Base-by-base conservation (phyloP, 2,329 filamentous ascomycete genomes). In the Drechslerella coelobrocha region DNA sequence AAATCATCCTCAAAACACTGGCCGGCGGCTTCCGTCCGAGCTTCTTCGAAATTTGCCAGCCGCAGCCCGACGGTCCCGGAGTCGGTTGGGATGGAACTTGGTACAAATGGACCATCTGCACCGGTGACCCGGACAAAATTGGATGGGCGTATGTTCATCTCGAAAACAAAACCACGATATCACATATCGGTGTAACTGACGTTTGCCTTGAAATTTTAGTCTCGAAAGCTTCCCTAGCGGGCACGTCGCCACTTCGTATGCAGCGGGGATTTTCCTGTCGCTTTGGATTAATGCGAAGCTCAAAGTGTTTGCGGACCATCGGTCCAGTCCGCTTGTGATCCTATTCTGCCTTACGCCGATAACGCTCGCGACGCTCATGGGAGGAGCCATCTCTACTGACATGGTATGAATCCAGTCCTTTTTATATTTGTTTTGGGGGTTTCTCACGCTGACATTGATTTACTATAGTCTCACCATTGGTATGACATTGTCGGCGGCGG, bases 171-270 rank as follows among this genome's bases (percentile, higher is more conserved):
- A 14, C 34, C 12, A n/a, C n/a, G n/a, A n/a, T 34, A 34, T 12
- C 29, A 17, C 6, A 17, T 3, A 7, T 4, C n/a, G 37, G 7
- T 56, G 8, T n/a, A 29, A 37, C 17, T 12, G 34, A 23, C 39
- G 19, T 14, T 48, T 26, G 12, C 24, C 39, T 27, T 45, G 5
- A 17, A 6, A 7, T 1, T 6, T 23, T 50, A 69, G 65, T 12
- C 57, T 62, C 2, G 65, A 69, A 34, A 69, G 65, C 37, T 69
- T 69, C 23, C 65, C 65, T 4, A 69, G 65, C 21, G 65, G 65
- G 7, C 65, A 69, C 21, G 65, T 69, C n/a, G 65, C 65, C 10
- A 69, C 65, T 26, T 61, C 65, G 6, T 69, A 52, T 21, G 65
- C 65, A 5, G 57, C 65, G 6, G 65, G 31, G 1, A 57, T 69